These are phyloP conservation scores for Potentilla sterilis DNA, from an alignment of 306 rosid species.

Conservation along the genomic window DNA sequence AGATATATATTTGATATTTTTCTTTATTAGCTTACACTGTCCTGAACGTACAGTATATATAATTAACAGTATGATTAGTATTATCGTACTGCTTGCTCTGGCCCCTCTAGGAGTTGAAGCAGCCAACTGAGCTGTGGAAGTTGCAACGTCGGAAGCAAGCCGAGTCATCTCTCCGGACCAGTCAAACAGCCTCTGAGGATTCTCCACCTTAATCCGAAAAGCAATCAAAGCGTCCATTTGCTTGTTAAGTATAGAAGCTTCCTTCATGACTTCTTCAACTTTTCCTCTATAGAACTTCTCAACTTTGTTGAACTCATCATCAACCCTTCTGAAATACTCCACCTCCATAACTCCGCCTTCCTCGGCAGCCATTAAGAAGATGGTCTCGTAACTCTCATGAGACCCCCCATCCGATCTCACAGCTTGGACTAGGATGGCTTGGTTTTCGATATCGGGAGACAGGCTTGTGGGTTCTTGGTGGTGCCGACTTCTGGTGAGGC, in stretches of 20 bases:
- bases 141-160: conserved; percentile 51
- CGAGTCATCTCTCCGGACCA: conserved; percentile 45
- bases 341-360: conserved; percentile 65
- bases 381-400: conserved; percentile 38
- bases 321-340: conserved; percentile 47
- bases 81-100: conserved; percentile 38
- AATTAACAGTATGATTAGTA: not conserved
- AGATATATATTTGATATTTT: too few species aligned
- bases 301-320: conserved; percentile 65
- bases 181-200: conserved; percentile 34
- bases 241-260: conserved; percentile 52
- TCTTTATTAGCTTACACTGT: too few species aligned
- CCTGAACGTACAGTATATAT: too few species aligned
- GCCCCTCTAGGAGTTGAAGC: conserved; percentile 45
- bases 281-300: conserved; percentile 43
- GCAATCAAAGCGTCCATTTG: conserved; percentile 81
- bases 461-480: conserved; percentile 15
- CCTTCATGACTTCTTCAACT: conserved; percentile 59
- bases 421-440: conserved; percentile 47
- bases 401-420: conserved; percentile 18
- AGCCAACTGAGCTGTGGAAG: conserved; percentile 43
- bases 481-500: conserved; percentile 42
- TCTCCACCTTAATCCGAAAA: conserved; percentile 62
- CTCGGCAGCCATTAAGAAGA: conserved; percentile 49
- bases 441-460: conserved; percentile 51